Evolutionary conservation across 345 rosid genomes (phyloP).

Genomic region (Nasturtium officinale): DNA sequence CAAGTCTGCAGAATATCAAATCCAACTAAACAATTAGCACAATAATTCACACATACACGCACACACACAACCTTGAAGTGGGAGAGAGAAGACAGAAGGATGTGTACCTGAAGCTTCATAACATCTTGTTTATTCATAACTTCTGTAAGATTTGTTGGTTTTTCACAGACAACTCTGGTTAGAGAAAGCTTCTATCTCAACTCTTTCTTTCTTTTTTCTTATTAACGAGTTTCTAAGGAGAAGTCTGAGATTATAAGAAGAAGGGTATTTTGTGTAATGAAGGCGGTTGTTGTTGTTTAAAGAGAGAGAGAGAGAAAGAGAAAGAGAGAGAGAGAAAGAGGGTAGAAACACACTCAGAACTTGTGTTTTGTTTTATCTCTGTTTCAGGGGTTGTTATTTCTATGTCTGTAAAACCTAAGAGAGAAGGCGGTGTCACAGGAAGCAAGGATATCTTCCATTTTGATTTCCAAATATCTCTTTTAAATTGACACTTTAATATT

Average conservation of each 20-base stretch:
- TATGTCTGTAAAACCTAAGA: conserved; percentile 26
- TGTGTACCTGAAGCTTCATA: conserved; percentile 76
- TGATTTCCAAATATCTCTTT: conserved; percentile 32
- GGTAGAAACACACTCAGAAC: conserved; percentile 42
- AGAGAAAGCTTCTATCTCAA: conserved; percentile 7
- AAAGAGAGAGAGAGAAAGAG: neutral
- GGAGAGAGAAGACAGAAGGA: conserved; percentile 9
- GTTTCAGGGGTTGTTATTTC: conserved; percentile 40
- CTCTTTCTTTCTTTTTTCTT: neutral
- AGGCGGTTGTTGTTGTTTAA: conserved; percentile 45
- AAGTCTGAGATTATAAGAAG: conserved; percentile 27
- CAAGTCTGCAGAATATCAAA: conserved; percentile 61
- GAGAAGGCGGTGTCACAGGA: conserved; percentile 45
- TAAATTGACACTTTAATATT: conserved; percentile 5
- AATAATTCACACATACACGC: neutral
- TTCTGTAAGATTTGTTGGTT: conserved; percentile 20
- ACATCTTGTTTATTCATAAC: conserved; percentile 74
- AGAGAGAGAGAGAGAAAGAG: conserved; percentile 30
- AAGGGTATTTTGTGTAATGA: conserved; percentile 37
- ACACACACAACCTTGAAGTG: neutral
- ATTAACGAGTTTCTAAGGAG: neutral
- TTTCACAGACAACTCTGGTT: conserved; percentile 14
- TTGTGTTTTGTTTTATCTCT: conserved; percentile 45
- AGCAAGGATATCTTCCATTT: conserved; percentile 39
- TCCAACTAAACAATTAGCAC: conserved; percentile 6